Evolutionary conservation across 1,284 basidiomycete species (phyloP), one percentile per base, ranked within the genome.

Genomic region (Sphaerobolus stellatus): DNA sequence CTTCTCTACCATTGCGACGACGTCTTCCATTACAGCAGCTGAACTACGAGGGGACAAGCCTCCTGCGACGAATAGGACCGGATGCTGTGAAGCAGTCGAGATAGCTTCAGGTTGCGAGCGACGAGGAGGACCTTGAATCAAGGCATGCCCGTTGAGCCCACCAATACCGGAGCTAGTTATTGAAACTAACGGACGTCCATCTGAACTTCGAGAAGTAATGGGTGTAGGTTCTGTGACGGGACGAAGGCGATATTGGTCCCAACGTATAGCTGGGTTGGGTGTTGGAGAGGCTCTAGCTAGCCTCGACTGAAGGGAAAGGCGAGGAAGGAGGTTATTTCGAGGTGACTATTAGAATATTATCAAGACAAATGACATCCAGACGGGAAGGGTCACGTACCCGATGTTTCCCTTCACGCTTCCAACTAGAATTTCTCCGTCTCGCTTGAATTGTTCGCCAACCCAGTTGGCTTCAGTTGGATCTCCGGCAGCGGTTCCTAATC

Each of bases 391-490:
- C n/a, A n/a, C 47, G 14, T 24, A 54, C 53, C 77, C 77, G 22
- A 77, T 67, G 59, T 78, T 79, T 14, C 75, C 75, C 56, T 79
- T 79, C 2, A 79, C 72, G 50, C 75, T 77, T 5, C 77, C 77
- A 9, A 76, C 62, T 8, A 72, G 8, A 5, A 77, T 52, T 7
- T 44, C 45, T 4, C 68, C 68, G 14, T 58, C 62, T 9, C 66
- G 64, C n/a, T 41, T 22, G 29, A 54, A 54, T 7, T 60, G 46
- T 30, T 66, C 64, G 1, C 78, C 78, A 5, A 75, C 74, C 66
- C 73, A 75, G 52, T 80, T 80, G 3, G 72, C 73, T 61, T 80
- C 79, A 0, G 69, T 73, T 1, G 77, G 79, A 60, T 81, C 79
- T 1, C 79, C 79, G 11, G 64, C 64, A n/a, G 72, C 69, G 2